Percentiles rank a stretch among this genome's conserved stretches.
Conservation (phyloP, 805 yeast species). For the Helenozyma baotianmanensis region DNA sequence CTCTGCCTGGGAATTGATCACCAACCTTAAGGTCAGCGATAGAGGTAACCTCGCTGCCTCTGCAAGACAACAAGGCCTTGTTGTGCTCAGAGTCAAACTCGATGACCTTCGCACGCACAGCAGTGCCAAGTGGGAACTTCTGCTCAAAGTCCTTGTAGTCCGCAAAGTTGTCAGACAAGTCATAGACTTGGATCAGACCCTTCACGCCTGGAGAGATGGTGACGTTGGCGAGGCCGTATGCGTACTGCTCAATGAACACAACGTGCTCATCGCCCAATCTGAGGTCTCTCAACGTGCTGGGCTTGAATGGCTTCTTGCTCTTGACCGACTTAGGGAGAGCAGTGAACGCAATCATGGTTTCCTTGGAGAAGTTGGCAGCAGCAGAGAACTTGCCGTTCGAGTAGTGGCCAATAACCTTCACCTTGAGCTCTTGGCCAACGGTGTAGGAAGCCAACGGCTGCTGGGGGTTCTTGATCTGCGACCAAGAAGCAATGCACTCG, state of each 20-base stretch:
- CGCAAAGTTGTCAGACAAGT: slow-evolving; percentile 53
- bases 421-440: slow-evolving; percentile 54
- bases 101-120: slow-evolving; percentile 54
- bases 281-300: slow-evolving; percentile 21
- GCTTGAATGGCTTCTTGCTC: slow-evolving; percentile 11
- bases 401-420: slow-evolving; percentile 70
- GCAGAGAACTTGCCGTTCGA: slow-evolving; percentile 67
- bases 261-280: slow-evolving; percentile 46
- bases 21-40: slow-evolving; percentile 53
- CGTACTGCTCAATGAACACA: slow-evolving; percentile 63
- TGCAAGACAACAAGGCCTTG: slow-evolving; percentile 45
- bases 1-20: slow-evolving; percentile 54
- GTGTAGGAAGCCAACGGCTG: slow-evolving; percentile 58
- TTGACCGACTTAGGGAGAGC: slow-evolving; percentile 42
- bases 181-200: slow-evolving; percentile 64
- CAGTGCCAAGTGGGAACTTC: slow-evolving; percentile 69
- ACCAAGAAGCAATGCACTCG: slow-evolving; percentile 53
- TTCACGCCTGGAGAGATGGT: slow-evolving; percentile 63
- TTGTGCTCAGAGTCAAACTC: slow-evolving; percentile 52
- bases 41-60: slow-evolving; percentile 38
- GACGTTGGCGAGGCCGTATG: slow-evolving; percentile 61
- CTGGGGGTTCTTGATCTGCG: slow-evolving; percentile 52
- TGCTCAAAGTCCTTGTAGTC: slow-evolving; percentile 46
- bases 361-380: slow-evolving; percentile 44
- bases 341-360: slow-evolving; percentile 61